Evolutionary conservation across 2,329 filamentous ascomycete species (phyloP), one percentile per base, ranked within the genome.

Genomic region (Magnaporthiopsis poae): DNA sequence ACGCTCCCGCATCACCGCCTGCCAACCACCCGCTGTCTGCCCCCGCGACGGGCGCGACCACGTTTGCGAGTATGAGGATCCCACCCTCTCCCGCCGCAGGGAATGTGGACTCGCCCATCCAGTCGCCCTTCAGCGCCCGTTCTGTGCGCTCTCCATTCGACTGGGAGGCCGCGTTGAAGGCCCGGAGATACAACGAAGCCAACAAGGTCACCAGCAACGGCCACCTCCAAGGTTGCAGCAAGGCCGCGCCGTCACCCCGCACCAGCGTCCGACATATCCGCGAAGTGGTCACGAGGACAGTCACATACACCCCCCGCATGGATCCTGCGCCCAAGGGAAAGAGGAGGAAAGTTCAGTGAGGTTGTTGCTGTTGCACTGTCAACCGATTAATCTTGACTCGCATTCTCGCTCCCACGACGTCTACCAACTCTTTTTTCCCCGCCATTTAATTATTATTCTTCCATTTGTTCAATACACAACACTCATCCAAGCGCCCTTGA

Each of bases 271-370:
- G 88, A 68, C 84, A 89, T 74, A 92, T 97, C 67, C 84, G 91
- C 66, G 92, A 97, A 76, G 92, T 97, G 5, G 90, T 97, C 65
- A 97, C 93, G n/a, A 86, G 92, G 71, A 97, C 92, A 21, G 91
- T 96, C 68, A 96, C 91, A 60, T 96, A 96, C 78, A 96, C 91
- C 75, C 90, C 87, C 68, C 83, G 88, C 70, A 91, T 98, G 80
- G 90, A 92, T 70, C 91, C 93, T 31, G 92, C 93, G 56, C 94
- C 92, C 9, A 93, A 93, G 77, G 93, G 93, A 70, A 98, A 97
- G 84, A 87, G 92, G 80, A 89, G 93, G 80, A 96, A 91, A 81
- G 77, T 82, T 63, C 81, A 84, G 70, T 81, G 70, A 69, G n/a
- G 13, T 56, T 56, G 46, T 56, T 56, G 5, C n/a, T 56, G 46